Percentiles rank a stretch among this genome's conserved stretches.
These are phyloP conservation scores for Rhodotorula babjevae DNA, from an alignment of 768 basidiomycete genomes.

Conservation along the genomic window DNA sequence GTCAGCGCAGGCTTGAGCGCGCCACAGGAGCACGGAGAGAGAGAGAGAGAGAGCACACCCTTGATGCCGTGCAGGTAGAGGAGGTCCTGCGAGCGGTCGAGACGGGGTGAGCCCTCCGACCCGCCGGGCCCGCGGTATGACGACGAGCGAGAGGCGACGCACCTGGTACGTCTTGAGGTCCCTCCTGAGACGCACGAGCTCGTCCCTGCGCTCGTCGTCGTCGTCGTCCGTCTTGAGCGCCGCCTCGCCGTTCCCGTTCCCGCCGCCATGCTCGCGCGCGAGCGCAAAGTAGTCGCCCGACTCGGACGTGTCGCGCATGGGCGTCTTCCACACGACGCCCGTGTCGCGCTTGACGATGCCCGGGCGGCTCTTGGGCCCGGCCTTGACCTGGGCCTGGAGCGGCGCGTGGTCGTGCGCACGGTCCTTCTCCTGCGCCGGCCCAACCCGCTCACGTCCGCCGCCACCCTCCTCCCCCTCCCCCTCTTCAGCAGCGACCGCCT, in stretches of 20 bases:
- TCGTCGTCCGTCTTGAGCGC: neutral
- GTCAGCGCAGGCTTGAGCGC: no score
- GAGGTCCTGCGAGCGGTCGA: conserved; percentile 57
- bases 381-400: neutral
- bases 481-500: conserved; percentile 34
- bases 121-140: neutral
- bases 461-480: conserved; percentile 36
- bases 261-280: neutral
- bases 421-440: conserved; percentile 11
- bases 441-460: no score
- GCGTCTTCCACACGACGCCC: conserved; percentile 20
- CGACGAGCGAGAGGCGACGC: neutral
- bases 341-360: neutral
- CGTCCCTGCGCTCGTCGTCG: conserved; percentile 30
- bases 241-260: neutral
- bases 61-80: conserved; percentile 67
- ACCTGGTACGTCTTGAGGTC: conserved; percentile 54
- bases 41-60: neutral
- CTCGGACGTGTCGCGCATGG: conserved; percentile 10
- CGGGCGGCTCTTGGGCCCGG: neutral
- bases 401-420: no score
- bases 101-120: neutral
- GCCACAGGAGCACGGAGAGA: no score
- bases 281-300: neutral
- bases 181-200: conserved; percentile 45